Evolutionary conservation across 2,329 filamentous ascomycete genomes (phyloP), one percentile per base, ranked within the genome.

Genomic region (Neopestalotiopsis rosae): DNA sequence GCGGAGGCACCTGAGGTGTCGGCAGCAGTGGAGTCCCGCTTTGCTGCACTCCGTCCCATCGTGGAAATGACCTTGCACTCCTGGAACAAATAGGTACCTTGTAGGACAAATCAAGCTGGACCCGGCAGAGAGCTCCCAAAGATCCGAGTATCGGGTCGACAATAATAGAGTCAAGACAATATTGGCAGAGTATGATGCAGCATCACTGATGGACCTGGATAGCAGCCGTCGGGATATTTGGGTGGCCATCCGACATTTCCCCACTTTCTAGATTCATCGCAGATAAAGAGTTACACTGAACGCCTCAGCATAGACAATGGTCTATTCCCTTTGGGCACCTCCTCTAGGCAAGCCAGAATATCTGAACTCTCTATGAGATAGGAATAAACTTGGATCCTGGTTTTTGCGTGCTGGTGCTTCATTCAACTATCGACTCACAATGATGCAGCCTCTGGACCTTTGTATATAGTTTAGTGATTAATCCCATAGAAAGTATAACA

Each of bases 221-320:
- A 61, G 59, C 59, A 61, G 59, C 14, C 17, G n/a, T 34, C 32
- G 59, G 32, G 13, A 40, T 61, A 40, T 61, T 34, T 52, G 45
- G 32, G 32, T 40, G 30, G 34, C 30, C 14, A 61, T 38, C 59
- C 59, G 30, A 14, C 59, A 40, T 20, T 61, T 61, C 59, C 32
- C 59, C 59, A 61, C 59, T 61, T 61, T 34, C 59, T n/a, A 61
- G 59, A 40, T 10, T 34, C 59, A 40, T 40, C n/a, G 32, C 34
- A 61, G 59, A 61, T 61, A 61, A 40, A 61, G 59, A 17, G 30
- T 40, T 40, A 17, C 59, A 61, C 14, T 61, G 59, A 30, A 20
- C 20, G 59, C 59, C 17, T 42, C 28, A 61, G 9, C 45, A 20
- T 24, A n/a, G 17, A n/a, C n/a, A 52, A 14, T 24, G 7, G 45